Conservation (phyloP, 495 filamentous ascomycete species). For the Talaromyces nanjingensis region DNA sequence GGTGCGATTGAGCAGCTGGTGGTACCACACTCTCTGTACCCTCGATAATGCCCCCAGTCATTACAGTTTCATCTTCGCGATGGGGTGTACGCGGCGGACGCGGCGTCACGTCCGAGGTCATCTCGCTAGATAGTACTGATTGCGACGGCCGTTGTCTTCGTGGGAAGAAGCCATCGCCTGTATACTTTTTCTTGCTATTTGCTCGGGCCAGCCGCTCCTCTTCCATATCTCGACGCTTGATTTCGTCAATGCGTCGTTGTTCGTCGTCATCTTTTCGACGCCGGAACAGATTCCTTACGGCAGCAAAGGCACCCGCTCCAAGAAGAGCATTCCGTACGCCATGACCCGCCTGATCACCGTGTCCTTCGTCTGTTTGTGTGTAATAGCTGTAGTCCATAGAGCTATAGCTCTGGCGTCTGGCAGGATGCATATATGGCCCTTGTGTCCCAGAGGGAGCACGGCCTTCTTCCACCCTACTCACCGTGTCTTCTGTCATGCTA, state of each 20-base stretch:
- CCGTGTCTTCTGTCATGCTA: slow-evolving; percentile 36
- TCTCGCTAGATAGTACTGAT: slow-evolving; percentile 36
- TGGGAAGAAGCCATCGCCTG: slow-evolving; percentile 55
- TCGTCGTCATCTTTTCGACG: slow-evolving; percentile 55
- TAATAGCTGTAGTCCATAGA: slow-evolving; percentile 27
- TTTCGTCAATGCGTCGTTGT: slow-evolving; percentile 54
- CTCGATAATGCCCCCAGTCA: slow-evolving; percentile 26
- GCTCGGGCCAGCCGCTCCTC: slow-evolving; percentile 51
- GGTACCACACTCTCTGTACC: slow-evolving; percentile 32
- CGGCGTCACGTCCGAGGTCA: slow-evolving; percentile 34
- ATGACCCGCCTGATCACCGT: slow-evolving; percentile 37
- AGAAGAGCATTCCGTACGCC: slow-evolving; percentile 56
- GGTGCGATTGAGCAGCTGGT: slow-evolving; percentile 43
- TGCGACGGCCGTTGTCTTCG: slow-evolving; percentile 44
- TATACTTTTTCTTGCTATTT: slow-evolving; percentile 47
- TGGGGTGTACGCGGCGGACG: slow-evolving; percentile 28
- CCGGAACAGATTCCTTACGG: slow-evolving; percentile 59
- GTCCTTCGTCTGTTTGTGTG: slow-evolving; percentile 33
- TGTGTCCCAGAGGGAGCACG: slow-evolving; percentile 31
- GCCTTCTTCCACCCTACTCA: slow-evolving; percentile 37
- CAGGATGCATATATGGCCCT: slow-evolving; percentile 31
- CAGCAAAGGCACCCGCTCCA: slow-evolving; percentile 57
- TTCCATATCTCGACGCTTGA: slow-evolving; percentile 49
- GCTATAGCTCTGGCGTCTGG: slow-evolving; percentile 32
- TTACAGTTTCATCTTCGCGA: slow-evolving; percentile 25